Conservation (phyloP, 2,329 filamentous ascomycete genomes). For the Golovinomyces cichoracearum region DNA sequence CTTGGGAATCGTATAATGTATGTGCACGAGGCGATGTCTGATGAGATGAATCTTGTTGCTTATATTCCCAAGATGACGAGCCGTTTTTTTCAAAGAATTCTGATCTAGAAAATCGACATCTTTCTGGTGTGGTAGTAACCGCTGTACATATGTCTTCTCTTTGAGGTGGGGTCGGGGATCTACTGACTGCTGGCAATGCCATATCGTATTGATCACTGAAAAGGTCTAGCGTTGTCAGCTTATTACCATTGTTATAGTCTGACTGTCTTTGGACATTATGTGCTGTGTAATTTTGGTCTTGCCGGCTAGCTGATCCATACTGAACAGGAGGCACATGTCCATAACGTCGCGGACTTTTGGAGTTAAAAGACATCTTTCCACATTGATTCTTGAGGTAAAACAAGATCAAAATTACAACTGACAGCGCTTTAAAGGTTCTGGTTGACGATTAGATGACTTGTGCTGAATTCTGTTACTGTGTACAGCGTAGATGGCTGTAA, state of each 20-base stretch:
- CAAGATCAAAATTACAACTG: neutral
- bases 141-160: constrained; percentile 41
- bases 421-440: neutral
- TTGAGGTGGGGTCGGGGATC: constrained; percentile 11
- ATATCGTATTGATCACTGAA: constrained; percentile 12
- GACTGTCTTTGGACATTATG: constrained; percentile 24
- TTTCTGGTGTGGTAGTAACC: constrained; percentile 6
- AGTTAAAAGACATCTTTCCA: constrained; percentile 31
- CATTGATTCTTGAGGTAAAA: neutral
- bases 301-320: constrained; percentile 22
- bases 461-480: neutral
- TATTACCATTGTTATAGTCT: constrained; percentile 57
- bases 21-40: neutral
- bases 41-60: constrained; percentile 25
- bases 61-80: constrained; percentile 20
- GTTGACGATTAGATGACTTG: neutral
- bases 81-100: constrained; percentile 10
- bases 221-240: constrained; percentile 26
- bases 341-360: constrained; percentile 34
- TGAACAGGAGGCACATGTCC: constrained; percentile 40
- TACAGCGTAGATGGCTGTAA: neutral
- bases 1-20: constrained; percentile 33
- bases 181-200: constrained; percentile 10
- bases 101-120: constrained; percentile 10
- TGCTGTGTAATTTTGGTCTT: constrained; percentile 17